Evolutionary conservation across 2,329 filamentous ascomycete genomes (phyloP).

Genomic region (Coniochaeta pulveracea): DNA sequence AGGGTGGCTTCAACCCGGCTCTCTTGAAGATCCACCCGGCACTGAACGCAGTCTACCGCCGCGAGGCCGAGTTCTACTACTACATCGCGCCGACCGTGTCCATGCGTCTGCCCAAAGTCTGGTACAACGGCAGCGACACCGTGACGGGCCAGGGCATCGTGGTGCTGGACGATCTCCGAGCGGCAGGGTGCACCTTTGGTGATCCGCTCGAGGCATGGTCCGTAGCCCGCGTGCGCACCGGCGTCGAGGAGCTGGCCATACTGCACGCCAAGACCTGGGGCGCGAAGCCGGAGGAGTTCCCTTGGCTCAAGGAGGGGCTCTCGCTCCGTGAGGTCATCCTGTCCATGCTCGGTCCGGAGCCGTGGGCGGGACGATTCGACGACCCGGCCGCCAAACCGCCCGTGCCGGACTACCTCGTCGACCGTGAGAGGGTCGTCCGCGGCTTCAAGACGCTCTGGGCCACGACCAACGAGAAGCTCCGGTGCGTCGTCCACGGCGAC

Average conservation of each 20-base stretch:
- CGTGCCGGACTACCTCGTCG: slow-evolving; percentile 6
- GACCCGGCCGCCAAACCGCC: slow-evolving; percentile 7
- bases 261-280: slow-evolving; percentile 29
- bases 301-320: slow-evolving; percentile 12
- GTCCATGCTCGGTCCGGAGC: slow-evolving; percentile 6
- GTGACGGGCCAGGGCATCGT: slow-evolving; percentile 44
- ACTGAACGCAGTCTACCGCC: slow-evolving; percentile 16
- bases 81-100: slow-evolving; percentile 13
- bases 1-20: slow-evolving; percentile 50
- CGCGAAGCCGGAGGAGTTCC: slow-evolving; percentile 17
- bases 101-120: slow-evolving; percentile 9
- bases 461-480: slow-evolving; percentile 22
- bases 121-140: slow-evolving; percentile 14
- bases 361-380: slow-evolving; percentile 7
- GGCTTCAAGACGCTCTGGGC: slow-evolving; percentile 23
- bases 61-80: slow-evolving; percentile 13
- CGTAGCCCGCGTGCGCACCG: slow-evolving; percentile 10
- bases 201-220: slow-evolving; percentile 20
- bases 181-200: slow-evolving; percentile 37
- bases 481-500: slow-evolving; percentile 28
- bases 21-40: slow-evolving; percentile 15
- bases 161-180: slow-evolving; percentile 57
- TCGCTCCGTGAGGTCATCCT: slow-evolving; percentile 6
- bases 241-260: slow-evolving; percentile 25
- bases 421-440: slow-evolving; percentile 9